A percentile compares a stretch with the other conserved stretches of the same genome.
Evolutionary conservation across 2,329 filamentous ascomycete species (phyloP).

Genomic region (Ceratocystis huliohia): DNA sequence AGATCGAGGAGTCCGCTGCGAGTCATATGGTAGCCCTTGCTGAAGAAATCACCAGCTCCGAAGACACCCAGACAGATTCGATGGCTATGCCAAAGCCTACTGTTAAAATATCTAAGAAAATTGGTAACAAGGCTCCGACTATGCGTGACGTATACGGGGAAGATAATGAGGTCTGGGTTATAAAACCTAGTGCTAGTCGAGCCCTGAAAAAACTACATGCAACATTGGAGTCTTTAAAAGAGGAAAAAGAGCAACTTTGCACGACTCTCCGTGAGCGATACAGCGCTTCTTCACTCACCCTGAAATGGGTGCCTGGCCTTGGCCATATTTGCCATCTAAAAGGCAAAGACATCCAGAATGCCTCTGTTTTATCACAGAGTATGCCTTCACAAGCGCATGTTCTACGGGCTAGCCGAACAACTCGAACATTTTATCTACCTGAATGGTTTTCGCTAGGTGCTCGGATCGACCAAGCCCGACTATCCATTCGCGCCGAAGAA

Average conservation of each 20-base stretch:
- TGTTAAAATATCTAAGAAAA: constrained; percentile 28
- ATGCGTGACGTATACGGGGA: constrained; percentile 46
- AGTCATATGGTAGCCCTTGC: constrained; percentile 60
- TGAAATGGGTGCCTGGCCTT: constrained; percentile 76
- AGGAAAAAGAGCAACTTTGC: constrained; percentile 49
- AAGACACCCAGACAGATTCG: constrained; percentile 48
- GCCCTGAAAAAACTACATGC: constrained; percentile 54
- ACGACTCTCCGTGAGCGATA: constrained; percentile 49
- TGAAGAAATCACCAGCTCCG: constrained; percentile 54
- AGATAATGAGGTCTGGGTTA: constrained; percentile 49
- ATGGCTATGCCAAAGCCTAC: constrained; percentile 40
- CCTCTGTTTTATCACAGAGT: constrained; percentile 22
- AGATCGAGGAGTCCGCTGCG: constrained; percentile 58
- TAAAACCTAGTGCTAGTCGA: constrained; percentile 55
- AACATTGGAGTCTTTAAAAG: constrained; percentile 46
- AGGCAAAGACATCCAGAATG: constrained; percentile 52
- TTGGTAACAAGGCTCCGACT: constrained; percentile 31
- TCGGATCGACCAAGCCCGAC: constrained; percentile 61
- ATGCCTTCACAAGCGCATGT: constrained; percentile 29
- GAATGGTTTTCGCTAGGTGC: constrained; percentile 76
- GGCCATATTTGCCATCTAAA: constrained; percentile 87
- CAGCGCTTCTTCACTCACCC: constrained; percentile 50
- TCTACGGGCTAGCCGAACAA: constrained; percentile 70
- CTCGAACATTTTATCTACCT: constrained; percentile 68
- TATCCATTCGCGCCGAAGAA: constrained; percentile 74